phyloP scores from a whole-genome alignment of 2,329 filamentous ascomycete species.

The Trichoderma aggressivum region DNA sequence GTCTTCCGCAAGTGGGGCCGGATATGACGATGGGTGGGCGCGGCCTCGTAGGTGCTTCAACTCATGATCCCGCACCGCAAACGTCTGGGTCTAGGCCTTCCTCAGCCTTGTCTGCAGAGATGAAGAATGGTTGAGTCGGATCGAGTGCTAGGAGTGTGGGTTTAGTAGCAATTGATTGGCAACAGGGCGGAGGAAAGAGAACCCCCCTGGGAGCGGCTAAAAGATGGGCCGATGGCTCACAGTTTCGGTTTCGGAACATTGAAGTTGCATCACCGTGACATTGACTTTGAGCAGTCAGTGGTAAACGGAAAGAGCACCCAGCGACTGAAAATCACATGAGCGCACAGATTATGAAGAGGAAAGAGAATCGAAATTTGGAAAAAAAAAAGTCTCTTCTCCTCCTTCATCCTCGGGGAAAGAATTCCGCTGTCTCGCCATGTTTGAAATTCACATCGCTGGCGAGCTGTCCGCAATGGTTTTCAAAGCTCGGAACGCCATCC shows the following conservation, averaged over 20 bases:
- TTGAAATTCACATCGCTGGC: not conserved
- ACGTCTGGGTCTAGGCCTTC: not conserved
- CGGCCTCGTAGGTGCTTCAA: not conserved
- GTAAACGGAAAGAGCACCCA: not conserved
- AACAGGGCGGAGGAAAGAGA: not conserved
- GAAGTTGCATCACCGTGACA: slow-evolving; percentile 3
- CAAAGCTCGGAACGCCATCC: not conserved
- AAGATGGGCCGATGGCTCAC: not conserved
- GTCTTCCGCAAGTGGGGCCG: slow-evolving; percentile 14
- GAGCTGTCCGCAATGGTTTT: not conserved
- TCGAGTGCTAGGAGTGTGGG: not conserved
- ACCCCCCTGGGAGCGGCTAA: not conserved
- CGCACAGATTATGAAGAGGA: not conserved
- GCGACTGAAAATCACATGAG: not conserved
- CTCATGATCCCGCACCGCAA: slow-evolving; percentile 5
- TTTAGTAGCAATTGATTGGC: slow-evolving; percentile 5
- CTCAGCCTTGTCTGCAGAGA: not conserved
- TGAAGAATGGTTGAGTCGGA: not conserved
- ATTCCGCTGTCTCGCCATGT: not conserved
- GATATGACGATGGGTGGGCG: not conserved
- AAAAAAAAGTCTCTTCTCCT: not conserved
- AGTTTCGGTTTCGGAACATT: not conserved
- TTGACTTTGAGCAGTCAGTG: not conserved
- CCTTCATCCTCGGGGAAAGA: not conserved
- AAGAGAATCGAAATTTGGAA: not conserved